Evolutionary conservation across 768 basidiomycete species (phyloP).

Genomic region (Udeniomyces megalosporus): DNA sequence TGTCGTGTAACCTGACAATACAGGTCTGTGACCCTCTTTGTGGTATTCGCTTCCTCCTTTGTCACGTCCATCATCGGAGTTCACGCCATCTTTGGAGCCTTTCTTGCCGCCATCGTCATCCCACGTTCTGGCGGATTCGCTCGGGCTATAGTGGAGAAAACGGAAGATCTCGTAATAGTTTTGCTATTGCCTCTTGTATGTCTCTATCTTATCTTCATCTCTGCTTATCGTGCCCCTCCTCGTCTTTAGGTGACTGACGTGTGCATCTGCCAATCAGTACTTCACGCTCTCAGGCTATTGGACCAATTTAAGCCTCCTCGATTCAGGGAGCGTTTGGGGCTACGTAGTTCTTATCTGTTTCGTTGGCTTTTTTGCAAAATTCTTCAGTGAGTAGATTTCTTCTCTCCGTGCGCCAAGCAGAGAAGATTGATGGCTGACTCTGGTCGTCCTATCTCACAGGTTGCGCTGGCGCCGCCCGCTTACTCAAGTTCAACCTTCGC

Average conservation of each 20-base stretch:
- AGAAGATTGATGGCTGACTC: too few species aligned
- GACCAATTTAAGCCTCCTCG: constrained; percentile 62
- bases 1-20: too few species aligned
- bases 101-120: too few species aligned
- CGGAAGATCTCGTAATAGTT: constrained; percentile 71
- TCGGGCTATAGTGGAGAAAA: constrained; percentile 61
- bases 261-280: too few species aligned
- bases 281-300: constrained; percentile 74
- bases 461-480: constrained; percentile 45
- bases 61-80: constrained; percentile 66
- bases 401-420: too few species aligned
- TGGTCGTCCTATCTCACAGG: too few species aligned
- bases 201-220: too few species aligned
- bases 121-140: constrained; percentile 70
- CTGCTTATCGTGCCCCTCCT: too few species aligned
- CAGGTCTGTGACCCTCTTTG: constrained; percentile 48
- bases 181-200: constrained; percentile 46
- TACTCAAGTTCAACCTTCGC: constrained; percentile 49
- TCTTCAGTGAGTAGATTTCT: too few species aligned
- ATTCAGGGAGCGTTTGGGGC: constrained; percentile 61
- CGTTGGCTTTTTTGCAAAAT: constrained; percentile 66
- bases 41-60: constrained; percentile 60
- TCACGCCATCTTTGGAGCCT: constrained; percentile 32
- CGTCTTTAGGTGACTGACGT: too few species aligned
- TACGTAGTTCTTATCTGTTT: constrained; percentile 58